Conservation (phyloP, 1,284 basidiomycete species). For the Phellinidium pouzarii region DNA sequence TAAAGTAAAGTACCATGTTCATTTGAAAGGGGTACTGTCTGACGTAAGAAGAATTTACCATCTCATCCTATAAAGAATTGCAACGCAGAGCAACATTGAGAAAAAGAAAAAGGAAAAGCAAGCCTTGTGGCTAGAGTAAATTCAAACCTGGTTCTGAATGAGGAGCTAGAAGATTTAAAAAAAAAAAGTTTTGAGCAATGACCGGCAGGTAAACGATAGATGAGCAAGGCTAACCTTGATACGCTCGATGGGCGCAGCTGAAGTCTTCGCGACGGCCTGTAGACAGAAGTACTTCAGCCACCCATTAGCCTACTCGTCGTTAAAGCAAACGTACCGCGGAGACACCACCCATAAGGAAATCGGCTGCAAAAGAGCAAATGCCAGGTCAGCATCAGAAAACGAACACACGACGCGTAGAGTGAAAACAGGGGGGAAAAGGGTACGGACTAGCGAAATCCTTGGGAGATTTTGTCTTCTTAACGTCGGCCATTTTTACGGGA, state of each 20-base stretch:
- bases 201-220: not conserved
- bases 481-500: constrained; percentile 66
- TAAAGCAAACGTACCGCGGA: constrained; percentile 61
- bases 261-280: constrained; percentile 94
- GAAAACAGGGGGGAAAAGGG: constrained; percentile 10
- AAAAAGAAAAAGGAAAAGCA: not conserved
- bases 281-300: constrained; percentile 21
- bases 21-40: constrained; percentile 23
- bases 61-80: constrained; percentile 21
- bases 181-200: constrained; percentile 12
- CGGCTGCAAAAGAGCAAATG: constrained; percentile 43
- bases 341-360: constrained; percentile 91
- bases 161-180: constrained; percentile 53
- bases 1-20: constrained; percentile 27
- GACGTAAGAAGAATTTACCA: too few relatives aligned
- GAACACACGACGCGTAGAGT: constrained; percentile 22
- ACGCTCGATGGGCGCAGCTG: constrained; percentile 97
- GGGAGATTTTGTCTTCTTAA: constrained; percentile 70
- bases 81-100: constrained; percentile 23
- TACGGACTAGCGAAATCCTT: constrained; percentile 72
- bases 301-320: constrained; percentile 6
- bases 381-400: constrained; percentile 32
- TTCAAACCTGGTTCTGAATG: constrained; percentile 86
- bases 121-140: too few relatives aligned
- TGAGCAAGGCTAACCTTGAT: constrained; percentile 54